A percentile compares a stretch with the other conserved stretches of the same genome.
Conservation (phyloP, 768 basidiomycete species). For the Lentinula sp. region DNA sequence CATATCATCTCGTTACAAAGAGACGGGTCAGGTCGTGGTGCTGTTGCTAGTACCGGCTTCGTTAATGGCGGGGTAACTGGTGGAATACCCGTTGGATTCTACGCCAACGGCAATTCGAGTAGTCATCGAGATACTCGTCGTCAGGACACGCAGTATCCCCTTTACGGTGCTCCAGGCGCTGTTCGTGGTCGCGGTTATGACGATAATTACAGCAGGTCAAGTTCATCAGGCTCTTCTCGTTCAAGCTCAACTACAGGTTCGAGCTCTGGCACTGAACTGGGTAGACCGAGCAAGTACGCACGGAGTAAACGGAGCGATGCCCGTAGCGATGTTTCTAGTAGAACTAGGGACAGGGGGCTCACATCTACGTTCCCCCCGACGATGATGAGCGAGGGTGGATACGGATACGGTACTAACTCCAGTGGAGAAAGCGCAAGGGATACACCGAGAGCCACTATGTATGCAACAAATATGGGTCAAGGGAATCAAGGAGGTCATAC, state of each 20-base stretch:
- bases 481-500: background rate
- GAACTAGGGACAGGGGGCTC: background rate
- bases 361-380: conserved; percentile 2
- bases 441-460: background rate
- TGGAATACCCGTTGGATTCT: background rate
- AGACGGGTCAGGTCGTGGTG: background rate
- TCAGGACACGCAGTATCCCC: background rate
- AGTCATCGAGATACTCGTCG: background rate
- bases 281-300: background rate
- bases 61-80: background rate
- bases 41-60: background rate
- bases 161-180: background rate
- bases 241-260: background rate
- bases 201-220: background rate
- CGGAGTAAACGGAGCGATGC: background rate
- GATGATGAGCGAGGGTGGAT: background rate
- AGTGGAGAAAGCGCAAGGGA: background rate
- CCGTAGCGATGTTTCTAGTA: background rate
- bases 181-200: background rate
- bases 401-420: background rate
- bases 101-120: background rate
- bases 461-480: background rate
- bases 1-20: background rate
- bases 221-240: background rate
- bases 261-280: background rate